phyloP scores from a whole-genome alignment of 495 filamentous ascomycete genomes.

The Neurospora tetraspora region DNA sequence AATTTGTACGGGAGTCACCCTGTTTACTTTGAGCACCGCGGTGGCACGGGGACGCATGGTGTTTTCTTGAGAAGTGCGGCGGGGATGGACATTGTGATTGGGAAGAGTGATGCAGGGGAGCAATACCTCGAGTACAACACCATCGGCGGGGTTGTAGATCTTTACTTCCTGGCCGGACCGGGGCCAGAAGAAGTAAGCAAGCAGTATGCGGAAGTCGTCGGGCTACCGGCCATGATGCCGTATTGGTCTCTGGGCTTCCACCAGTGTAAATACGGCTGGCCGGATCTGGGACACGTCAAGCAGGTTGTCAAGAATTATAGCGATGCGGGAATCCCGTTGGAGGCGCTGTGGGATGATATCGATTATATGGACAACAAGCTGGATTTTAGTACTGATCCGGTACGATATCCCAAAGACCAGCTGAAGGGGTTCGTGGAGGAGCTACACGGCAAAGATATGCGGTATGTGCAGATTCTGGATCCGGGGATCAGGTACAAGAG shows the following conservation, averaged over 20 bases:
- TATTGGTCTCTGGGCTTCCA: constrained; percentile 86
- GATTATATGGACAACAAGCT: constrained; percentile 57
- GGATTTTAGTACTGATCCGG: constrained; percentile 66
- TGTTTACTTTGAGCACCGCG: constrained; percentile 72
- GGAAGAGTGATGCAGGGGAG: constrained; percentile 44
- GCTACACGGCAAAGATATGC: constrained; percentile 62
- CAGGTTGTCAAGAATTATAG: constrained; percentile 75
- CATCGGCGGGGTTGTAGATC: constrained; percentile 71
- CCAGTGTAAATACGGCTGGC: constrained; percentile 76
- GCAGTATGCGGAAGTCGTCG: constrained; percentile 67
- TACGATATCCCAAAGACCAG: constrained; percentile 54
- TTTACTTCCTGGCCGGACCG: constrained; percentile 76
- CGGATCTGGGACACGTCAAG: constrained; percentile 60
- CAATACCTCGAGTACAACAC: constrained; percentile 81
- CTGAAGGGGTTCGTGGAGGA: constrained; percentile 58
- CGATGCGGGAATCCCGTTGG: constrained; percentile 64
- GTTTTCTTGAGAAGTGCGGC: constrained; percentile 82
- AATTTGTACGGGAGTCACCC: constrained; percentile 83
- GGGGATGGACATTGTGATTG: constrained; percentile 81
- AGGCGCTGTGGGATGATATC: constrained; percentile 89
- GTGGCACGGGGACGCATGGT: constrained; percentile 53
- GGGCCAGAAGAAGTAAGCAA: constrained; percentile 58
- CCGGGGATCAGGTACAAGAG: constrained; percentile 60
- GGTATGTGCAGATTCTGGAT: constrained; percentile 82
- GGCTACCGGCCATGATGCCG: constrained; percentile 64